A percentile compares a stretch with the other conserved stretches of the same genome.
These are phyloP conservation scores for Hippophae rhamnoides DNA, from an alignment of 306 rosid species.

Conservation along the genomic window DNA sequence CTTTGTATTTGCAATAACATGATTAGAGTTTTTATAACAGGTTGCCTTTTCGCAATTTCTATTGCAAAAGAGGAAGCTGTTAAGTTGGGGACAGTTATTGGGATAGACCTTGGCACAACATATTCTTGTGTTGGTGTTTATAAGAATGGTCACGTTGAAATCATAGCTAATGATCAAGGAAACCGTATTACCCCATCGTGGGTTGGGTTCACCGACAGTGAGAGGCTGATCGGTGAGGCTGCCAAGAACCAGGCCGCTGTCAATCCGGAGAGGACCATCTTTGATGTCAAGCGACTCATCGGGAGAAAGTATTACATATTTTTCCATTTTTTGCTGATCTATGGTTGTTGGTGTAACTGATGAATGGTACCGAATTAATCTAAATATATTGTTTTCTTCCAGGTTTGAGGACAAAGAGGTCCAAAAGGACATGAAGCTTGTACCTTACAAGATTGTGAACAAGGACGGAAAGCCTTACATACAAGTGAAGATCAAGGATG, in stretches of 20 bases:
- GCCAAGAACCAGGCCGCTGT: constrained; percentile 99
- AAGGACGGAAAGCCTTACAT: constrained; percentile 96
- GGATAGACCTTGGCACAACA: constrained; percentile 93
- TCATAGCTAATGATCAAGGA: constrained; percentile 98
- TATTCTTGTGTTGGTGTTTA: constrained; percentile 98
- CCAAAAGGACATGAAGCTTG: constrained; percentile 76
- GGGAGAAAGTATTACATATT: constrained; percentile 66
- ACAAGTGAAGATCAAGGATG: constrained; percentile 75
- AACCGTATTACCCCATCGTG: constrained; percentile 99
- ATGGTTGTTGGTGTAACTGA: neutral
- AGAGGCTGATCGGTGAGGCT: constrained; percentile 97
- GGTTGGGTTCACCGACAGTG: constrained; percentile 81
- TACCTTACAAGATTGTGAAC: constrained; percentile 89
- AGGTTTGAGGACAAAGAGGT: constrained; percentile 93
- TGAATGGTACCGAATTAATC: constrained; percentile 4
- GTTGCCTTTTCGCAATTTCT: constrained; percentile 68
- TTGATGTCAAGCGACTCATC: constrained; percentile 94
- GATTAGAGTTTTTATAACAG: constrained; percentile 21
- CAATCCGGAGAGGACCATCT: constrained; percentile 85
- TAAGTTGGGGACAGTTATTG: constrained; percentile 91
- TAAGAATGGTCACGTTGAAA: constrained; percentile 92
- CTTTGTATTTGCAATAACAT: constrained; percentile 24
- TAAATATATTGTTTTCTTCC: constrained; percentile 5
- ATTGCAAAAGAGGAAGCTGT: constrained; percentile 82
- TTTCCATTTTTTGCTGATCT: neutral